Conservation (phyloP, 345 rosid genomes). For the Hibiscus syriacus region DNA sequence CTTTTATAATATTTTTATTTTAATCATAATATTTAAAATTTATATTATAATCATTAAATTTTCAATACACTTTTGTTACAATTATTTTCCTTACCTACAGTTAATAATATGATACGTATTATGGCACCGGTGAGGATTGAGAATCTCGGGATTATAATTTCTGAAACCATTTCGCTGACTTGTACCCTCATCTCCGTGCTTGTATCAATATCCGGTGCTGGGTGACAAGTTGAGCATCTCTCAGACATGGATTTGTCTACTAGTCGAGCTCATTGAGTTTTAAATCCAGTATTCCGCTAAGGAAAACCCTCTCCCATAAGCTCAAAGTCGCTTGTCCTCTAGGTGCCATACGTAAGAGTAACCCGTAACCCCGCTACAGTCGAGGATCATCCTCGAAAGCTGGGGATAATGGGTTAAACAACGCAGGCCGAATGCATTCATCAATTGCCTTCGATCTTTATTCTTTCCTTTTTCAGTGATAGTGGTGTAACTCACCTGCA, state of each 20-base stretch:
- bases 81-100: too few species aligned
- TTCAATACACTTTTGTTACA: too few species aligned
- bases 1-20: too few species aligned
- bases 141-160: too few species aligned
- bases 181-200: constrained; percentile 37
- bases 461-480: constrained; percentile 23
- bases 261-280: constrained; percentile 27
- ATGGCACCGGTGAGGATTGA: too few species aligned
- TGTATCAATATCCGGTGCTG: constrained; percentile 37
- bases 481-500: constrained; percentile 26
- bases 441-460: constrained; percentile 29
- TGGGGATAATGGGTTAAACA: constrained; percentile 21
- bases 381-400: constrained; percentile 31
- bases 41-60: too few species aligned
- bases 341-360: constrained; percentile 20
- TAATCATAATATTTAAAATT: too few species aligned
- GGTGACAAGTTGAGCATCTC: constrained; percentile 38
- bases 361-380: constrained; percentile 31
- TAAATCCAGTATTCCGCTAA: constrained; percentile 23
- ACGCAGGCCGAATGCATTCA: constrained; percentile 20
- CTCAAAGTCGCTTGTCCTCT: constrained; percentile 31
- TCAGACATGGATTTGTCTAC: constrained; percentile 33
- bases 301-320: constrained; percentile 36
- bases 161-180: too few species aligned
- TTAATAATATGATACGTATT: too few species aligned